phyloP scores from a whole-genome alignment of 2,329 filamentous ascomycete species.

The Hymenoscyphus repandus region DNA sequence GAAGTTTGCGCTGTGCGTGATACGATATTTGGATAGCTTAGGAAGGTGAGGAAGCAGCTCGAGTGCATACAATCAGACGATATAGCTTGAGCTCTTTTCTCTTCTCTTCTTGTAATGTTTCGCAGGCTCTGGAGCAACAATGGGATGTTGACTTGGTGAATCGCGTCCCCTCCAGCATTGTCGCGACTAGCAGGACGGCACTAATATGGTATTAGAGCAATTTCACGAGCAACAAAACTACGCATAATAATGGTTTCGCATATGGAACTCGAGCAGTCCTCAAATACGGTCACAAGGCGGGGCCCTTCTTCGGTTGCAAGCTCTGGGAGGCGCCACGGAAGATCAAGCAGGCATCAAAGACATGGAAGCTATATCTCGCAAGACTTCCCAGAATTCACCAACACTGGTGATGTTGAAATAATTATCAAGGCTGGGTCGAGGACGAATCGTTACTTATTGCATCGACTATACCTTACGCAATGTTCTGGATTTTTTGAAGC shows the following conservation, averaged over 20 bases:
- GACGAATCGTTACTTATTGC: constrained; percentile 81
- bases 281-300: constrained; percentile 51
- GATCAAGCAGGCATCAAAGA: constrained; percentile 64
- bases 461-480: constrained; percentile 79
- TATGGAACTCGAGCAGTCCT: constrained; percentile 39
- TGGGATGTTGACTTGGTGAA: constrained; percentile 9
- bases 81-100: background rate
- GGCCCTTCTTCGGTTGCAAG: constrained; percentile 54
- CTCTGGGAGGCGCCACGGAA: constrained; percentile 50
- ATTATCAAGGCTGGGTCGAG: constrained; percentile 64
- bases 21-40: background rate
- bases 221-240: background rate
- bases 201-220: background rate
- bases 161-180: background rate
- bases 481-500: constrained; percentile 94
- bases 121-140: background rate
- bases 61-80: background rate
- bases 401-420: constrained; percentile 91
- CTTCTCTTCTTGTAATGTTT: background rate
- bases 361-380: constrained; percentile 76
- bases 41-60: background rate
- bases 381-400: constrained; percentile 86
- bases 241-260: constrained; percentile 54
- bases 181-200: background rate
- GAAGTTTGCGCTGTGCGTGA: constrained; percentile 1